Base-by-base conservation (phyloP, 2,329 filamentous ascomycete genomes). In the Balansia obtecta region DNA sequence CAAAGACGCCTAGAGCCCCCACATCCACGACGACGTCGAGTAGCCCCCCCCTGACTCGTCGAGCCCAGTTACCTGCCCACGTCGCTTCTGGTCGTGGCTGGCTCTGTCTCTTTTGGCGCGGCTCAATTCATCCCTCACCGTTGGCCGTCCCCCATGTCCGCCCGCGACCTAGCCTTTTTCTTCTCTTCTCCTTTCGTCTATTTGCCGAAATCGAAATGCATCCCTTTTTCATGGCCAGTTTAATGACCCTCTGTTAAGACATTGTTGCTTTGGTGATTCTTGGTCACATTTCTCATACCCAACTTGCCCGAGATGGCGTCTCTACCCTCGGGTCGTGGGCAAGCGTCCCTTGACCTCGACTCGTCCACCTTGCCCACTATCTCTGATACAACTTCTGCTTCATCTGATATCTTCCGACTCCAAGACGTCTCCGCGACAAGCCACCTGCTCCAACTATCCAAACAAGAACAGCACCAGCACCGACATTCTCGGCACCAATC, bases 371-470 rank as follows among this genome's bases (percentile, higher is more conserved):
- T 52, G 54, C 54, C 50, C 58, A 57, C 48, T n/a, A n/a, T n/a
- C 55, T 61, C 67, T 64, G 67, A 68, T 59, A 66, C 66, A 58
- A 60, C 59, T 45, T 63, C 61, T 65, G 65, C 67, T 56, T 68
- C 66, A 60, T 63, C 65, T 62, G 61, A 65, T 60, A 53, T 61
- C 50, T 45, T 50, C 55, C 50, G 53, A 50, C 39, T 48, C 16
- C 15, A 49, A 22, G 43, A 51, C 15, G 40, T 15, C 33, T 37
- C 46, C 33, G 44, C 32, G 11, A 16, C 45, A 33, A 46, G 49
- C 33, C 43, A 44, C 49, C 49, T 53, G 16, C 48, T 52, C 41
- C 46, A 46, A 20, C 41, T 53, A 46, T 22, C 45, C 9, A n/a
- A 42, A 12, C 32, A 13, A 37, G 20, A 37, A 38, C 53, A 33